phyloP scores from a whole-genome alignment of 345 rosid genomes.

The Noccaea caerulescens region DNA sequence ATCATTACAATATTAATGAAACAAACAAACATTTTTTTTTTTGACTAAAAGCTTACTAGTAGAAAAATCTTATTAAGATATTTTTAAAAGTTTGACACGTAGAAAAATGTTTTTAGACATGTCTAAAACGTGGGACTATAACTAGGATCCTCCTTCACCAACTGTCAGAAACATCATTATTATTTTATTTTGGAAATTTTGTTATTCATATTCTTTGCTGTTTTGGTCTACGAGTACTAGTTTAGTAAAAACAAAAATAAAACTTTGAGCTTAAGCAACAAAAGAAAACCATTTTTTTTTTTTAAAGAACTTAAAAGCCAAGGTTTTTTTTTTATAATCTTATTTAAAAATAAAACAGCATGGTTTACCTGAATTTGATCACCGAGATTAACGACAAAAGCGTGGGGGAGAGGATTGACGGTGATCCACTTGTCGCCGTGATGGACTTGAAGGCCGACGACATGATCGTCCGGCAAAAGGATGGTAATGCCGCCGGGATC shows the following conservation, averaged over 20 bases:
- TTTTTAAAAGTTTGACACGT: background rate
- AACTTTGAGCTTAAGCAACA: too few species aligned
- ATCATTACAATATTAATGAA: background rate
- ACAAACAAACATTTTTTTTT: too few species aligned
- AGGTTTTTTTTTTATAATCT: too few species aligned
- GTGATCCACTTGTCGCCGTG: constrained; percentile 67
- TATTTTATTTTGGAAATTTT: background rate
- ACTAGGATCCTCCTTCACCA: constrained; percentile 13
- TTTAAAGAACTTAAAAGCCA: too few species aligned
- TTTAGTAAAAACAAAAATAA: too few species aligned
- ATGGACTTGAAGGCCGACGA: constrained; percentile 81
- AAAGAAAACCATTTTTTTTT: too few species aligned
- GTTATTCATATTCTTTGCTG: background rate
- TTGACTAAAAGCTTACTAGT: too few species aligned
- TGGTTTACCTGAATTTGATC: constrained; percentile 84
- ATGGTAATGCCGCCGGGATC: constrained; percentile 93
- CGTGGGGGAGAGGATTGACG: constrained; percentile 70
- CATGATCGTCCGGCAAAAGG: constrained; percentile 72
- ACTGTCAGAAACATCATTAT: background rate
- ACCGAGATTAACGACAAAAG: constrained; percentile 83
- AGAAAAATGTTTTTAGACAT: constrained; percentile 24
- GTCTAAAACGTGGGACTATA: constrained; percentile 36
- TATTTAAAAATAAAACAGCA: background rate
- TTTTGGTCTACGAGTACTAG: background rate
- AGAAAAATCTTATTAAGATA: too few species aligned